These are phyloP conservation scores for Acanthamoeba castellanii DNA, from an alignment of 208 protist genomes.

Conservation along the genomic window DNA sequence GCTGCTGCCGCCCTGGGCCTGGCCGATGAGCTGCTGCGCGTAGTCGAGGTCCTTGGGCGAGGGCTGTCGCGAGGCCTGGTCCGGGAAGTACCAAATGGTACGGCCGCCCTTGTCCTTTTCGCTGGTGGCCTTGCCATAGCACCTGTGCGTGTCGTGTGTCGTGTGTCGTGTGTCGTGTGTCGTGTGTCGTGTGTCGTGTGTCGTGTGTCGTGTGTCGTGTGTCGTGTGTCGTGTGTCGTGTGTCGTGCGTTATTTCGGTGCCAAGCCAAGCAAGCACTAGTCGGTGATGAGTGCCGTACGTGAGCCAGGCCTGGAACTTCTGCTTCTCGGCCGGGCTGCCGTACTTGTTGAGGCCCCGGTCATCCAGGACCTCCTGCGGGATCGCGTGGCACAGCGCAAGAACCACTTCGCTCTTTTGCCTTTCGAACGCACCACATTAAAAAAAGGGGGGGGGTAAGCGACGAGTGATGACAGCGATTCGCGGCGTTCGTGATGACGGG, in stretches of 20 bases:
- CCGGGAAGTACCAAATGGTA: conserved; percentile 39
- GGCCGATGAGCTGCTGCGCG: not conserved
- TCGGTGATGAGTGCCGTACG: not conserved
- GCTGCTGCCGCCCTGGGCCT: not conserved
- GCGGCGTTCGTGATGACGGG: not conserved
- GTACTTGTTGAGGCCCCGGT: conserved; percentile 55
- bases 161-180: no score
- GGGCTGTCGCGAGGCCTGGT: not conserved
- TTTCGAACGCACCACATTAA: not conserved
- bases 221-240: not conserved
- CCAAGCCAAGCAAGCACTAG: not conserved
- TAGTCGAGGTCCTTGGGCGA: not conserved
- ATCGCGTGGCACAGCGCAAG: conserved; percentile 33
- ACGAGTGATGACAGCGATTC: no score
- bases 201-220: not conserved
- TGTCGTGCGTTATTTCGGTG: not conserved
- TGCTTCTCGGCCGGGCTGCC: not conserved
- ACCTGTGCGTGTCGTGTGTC: conserved; percentile 2
- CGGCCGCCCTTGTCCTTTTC: conserved; percentile 48
- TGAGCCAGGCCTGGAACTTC: conserved; percentile 68
- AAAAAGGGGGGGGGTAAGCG: not conserved
- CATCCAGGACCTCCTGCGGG: conserved; percentile 7
- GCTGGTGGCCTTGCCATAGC: conserved; percentile 41
- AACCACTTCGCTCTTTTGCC: not conserved
- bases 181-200: no score